Evolutionary conservation across 2,329 filamentous ascomycete genomes (phyloP), one percentile per base, ranked within the genome.

Genomic region (Bipolaris bicolor): DNA sequence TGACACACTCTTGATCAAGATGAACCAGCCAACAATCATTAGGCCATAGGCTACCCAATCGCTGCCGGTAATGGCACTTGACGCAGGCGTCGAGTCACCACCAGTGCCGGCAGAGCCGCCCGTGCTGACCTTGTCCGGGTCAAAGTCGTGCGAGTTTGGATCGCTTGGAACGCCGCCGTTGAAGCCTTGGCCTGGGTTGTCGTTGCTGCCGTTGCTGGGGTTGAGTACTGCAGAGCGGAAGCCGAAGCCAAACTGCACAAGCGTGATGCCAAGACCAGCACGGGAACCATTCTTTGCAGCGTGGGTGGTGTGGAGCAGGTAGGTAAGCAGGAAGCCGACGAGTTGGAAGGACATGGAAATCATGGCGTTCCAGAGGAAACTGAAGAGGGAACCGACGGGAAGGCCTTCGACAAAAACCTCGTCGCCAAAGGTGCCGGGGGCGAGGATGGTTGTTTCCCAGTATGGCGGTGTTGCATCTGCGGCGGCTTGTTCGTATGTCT

Each of bases 11-110:
- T 93, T 87, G 73, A 99, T 98, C 61, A 99, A 81, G 61, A 99
- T 92, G 72, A 98, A 98, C 95, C 95, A 99, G 5, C 95, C 95
- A 1, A 96, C 89, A 72, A 99, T 91, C 95, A 99, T 99, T 46
- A 99, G 79, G 15, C 90, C 82, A 70, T 98, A 99, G 10, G 92
- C 91, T 62, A 97, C 82, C 91, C 91, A 97, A 73, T 98, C 93
- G 63, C 85, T 89, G 49, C 88, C 89, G 5, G 84, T 86, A 40
- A 97, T 86, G 34, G 86, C 84, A 6, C 82, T 81, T 11, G 78
- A 68, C 1, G 64, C 58, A 5, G 68, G 65, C 7, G 67, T 68
- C 69, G 11, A 75, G 66, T 60, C 80, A 68, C 40, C 77, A 1
- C 58, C 58, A 9, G 55, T 36, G 10, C 49, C 41, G 5, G 55